These are phyloP conservation scores for Forsythia suspensa DNA, from an alignment of 257 asterid species.

Conservation along the genomic window DNA sequence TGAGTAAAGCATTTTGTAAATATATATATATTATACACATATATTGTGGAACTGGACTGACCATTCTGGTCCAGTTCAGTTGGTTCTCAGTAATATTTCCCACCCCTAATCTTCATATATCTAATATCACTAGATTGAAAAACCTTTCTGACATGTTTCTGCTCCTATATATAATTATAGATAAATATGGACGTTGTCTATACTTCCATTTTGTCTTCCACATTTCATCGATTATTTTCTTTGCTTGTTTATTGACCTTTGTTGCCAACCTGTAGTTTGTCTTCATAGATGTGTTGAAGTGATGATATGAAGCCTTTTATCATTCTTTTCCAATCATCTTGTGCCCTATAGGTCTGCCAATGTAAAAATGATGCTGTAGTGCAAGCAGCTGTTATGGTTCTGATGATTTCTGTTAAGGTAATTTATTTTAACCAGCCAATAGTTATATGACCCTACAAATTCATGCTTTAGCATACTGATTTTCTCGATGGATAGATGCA, in stretches of 20 bases:
- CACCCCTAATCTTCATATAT: no score
- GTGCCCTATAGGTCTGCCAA: slow-evolving; percentile 51
- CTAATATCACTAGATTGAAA: neutral
- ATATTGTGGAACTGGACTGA: no score
- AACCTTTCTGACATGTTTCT: neutral
- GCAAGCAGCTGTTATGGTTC: slow-evolving; percentile 73
- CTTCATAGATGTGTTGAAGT: slow-evolving; percentile 14
- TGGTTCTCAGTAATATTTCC: neutral
- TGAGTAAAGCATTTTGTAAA: neutral
- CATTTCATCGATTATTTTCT: neutral
- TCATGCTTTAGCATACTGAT: slow-evolving; percentile 3
- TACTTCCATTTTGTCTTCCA: no score
- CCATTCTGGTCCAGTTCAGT: neutral
- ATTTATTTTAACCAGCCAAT: slow-evolving; percentile 11
- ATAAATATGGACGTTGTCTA: no score
- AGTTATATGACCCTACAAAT: slow-evolving; percentile 10
- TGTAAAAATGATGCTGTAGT: slow-evolving; percentile 35
- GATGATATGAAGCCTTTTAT: slow-evolving; percentile 7
- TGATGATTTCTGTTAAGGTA: slow-evolving; percentile 89
- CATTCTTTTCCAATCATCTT: slow-evolving; percentile 13
- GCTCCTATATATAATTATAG: no score
- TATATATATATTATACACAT: no score
- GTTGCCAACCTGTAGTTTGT: neutral
- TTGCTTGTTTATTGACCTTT: neutral
- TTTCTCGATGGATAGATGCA: slow-evolving; percentile 15